Conservation (phyloP, 2,329 filamentous ascomycete species). For the Leptosphaerulina australis region DNA sequence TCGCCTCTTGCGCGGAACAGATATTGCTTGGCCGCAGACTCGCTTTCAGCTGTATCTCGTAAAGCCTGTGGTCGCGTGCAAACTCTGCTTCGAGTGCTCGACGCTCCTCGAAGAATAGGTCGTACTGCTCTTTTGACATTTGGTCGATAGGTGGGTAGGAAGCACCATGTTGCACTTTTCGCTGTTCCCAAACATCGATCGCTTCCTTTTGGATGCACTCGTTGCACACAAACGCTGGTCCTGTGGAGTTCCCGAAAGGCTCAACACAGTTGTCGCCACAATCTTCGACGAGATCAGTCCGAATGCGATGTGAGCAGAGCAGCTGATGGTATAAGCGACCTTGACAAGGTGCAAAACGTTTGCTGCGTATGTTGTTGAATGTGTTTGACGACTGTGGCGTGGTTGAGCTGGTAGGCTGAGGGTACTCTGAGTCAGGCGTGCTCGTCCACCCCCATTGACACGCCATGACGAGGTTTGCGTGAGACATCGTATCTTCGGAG, state of each 20-base stretch:
- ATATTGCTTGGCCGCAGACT: constrained; percentile 38
- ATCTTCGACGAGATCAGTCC: constrained; percentile 46
- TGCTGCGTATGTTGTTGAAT: constrained; percentile 32
- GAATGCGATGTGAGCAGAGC: constrained; percentile 43
- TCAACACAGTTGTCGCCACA: constrained; percentile 46
- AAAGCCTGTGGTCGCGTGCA: constrained; percentile 31
- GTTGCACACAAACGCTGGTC: constrained; percentile 40
- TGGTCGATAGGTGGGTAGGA: constrained; percentile 35
- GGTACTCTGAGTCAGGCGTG: constrained; percentile 25
- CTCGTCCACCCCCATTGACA: constrained; percentile 45
- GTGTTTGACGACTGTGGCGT: constrained; percentile 18
- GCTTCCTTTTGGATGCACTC: constrained; percentile 41
- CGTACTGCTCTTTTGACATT: constrained; percentile 43
- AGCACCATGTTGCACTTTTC: constrained; percentile 36
- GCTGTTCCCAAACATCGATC: constrained; percentile 35
- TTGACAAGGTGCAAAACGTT: constrained; percentile 43
- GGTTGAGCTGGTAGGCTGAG: constrained; percentile 18
- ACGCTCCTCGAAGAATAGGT: constrained; percentile 40
- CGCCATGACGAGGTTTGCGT: constrained; percentile 41
- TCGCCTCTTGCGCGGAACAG: constrained; percentile 38
- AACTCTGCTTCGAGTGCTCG: constrained; percentile 38
- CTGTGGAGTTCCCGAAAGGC: constrained; percentile 25
- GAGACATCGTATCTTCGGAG: constrained; percentile 43
- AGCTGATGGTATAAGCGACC: constrained; percentile 47
- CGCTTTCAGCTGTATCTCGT: constrained; percentile 34